Base-by-base conservation (phyloP, 306 rosid species). In the Trifolium pratense region DNA sequence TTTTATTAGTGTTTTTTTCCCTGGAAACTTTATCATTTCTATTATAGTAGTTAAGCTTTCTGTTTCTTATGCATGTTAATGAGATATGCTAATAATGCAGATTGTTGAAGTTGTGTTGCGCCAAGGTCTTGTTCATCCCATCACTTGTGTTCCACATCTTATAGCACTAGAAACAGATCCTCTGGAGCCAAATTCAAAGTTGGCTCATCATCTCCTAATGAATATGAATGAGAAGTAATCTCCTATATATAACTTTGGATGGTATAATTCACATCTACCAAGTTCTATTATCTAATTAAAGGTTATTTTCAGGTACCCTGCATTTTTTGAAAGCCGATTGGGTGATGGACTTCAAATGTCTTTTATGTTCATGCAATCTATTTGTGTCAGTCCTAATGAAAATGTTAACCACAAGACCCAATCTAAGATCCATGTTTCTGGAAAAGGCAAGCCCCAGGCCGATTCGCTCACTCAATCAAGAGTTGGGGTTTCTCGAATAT, bases 321-420 rank as follows among this genome's bases (percentile, higher is more conserved):
- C 99, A 66, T 94, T 94, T 81, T 94, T 94, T 70, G 99, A 94
- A 83, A 94, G 95, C 81, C 92, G 99, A 55, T 75, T 94, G 77
- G 99, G 99, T 72, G 99, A 94, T 84, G 99, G 99, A 76, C 99
- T 94, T 80, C 99, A 94, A 75, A 91, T 88, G 91, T 89, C 99
- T 55, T 94, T 94, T 55, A 84, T 78, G 23, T 94, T 94, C 82
- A 86, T 89, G 29, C 97, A 94, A 69, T 82, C 90, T 63, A 80
- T 94, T 36, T 76, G 78, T 67, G 71, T 76, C 26, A 49, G 76
- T 81, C 61, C 89, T 83, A 91, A 87, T 84, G 96, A 88, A 70
- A 81, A 60, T 59, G 78, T 42, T 57, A 82, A 82, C 76, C 79
- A 68, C 36, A 89, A 83, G 61, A 59, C 74, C 71, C 96, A 80